These are phyloP conservation scores for Alternaria panax DNA, from an alignment of 2,329 filamentous ascomycete genomes.

Conservation along the genomic window DNA sequence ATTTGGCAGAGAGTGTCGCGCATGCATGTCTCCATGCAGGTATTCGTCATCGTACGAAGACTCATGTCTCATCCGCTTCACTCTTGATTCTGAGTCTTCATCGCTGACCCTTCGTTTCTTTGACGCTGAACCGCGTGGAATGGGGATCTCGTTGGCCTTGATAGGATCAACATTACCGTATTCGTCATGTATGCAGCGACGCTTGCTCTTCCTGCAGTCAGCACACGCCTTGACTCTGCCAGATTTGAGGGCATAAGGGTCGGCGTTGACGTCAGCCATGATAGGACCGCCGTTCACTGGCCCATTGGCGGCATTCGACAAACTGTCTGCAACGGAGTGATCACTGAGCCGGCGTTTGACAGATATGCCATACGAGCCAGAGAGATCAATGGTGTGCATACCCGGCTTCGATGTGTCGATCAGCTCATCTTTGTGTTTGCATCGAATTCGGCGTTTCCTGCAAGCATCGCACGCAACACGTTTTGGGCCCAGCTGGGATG, in stretches of 20 bases:
- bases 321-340: conserved; percentile 32
- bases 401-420: conserved; percentile 42
- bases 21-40: conserved; percentile 31
- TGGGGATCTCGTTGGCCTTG: conserved; percentile 68
- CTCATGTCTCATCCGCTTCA: conserved; percentile 42
- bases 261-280: conserved; percentile 45
- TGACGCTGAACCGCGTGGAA: conserved; percentile 65
- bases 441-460: conserved; percentile 67
- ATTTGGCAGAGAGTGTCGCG: conserved; percentile 33
- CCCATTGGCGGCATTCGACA: conserved; percentile 22
- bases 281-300: conserved; percentile 42
- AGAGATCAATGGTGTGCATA: conserved; percentile 42
- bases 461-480: conserved; percentile 69
- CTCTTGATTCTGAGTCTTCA: conserved; percentile 28
- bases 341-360: conserved; percentile 46
- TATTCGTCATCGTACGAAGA: conserved; percentile 34
- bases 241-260: conserved; percentile 59
- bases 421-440: conserved; percentile 68
- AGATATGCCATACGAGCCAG: conserved; percentile 43
- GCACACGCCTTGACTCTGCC: conserved; percentile 70
- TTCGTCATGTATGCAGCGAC: conserved; percentile 72
- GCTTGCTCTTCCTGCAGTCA: conserved; percentile 73
- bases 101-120: conserved; percentile 60
- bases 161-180: conserved; percentile 69
- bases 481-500: conserved; percentile 67